Percentiles rank a stretch among this genome's conserved stretches.
Evolutionary conservation across 225 moss, liverwort and hornwort genomes (phyloP).

Genomic region (Straminergon stramineum): DNA sequence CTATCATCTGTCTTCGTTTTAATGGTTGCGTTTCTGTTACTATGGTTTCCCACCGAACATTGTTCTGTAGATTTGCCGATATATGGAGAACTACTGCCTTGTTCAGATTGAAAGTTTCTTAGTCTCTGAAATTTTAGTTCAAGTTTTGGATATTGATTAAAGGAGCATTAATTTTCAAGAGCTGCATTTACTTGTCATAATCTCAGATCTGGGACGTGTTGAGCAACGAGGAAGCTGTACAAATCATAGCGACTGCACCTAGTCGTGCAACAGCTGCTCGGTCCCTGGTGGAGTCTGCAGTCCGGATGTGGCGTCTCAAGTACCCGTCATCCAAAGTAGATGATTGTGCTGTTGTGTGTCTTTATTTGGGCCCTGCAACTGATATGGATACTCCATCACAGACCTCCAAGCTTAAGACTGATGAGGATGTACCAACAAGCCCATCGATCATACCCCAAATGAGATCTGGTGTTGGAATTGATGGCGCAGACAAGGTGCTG

Average conservation of each 20-base stretch:
- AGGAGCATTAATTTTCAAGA: not conserved
- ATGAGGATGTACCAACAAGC: not conserved
- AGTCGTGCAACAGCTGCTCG: constrained; percentile 35
- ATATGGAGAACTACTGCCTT: not conserved
- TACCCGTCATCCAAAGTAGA: constrained; percentile 41
- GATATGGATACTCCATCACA: not conserved
- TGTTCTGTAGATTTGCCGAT: not conserved
- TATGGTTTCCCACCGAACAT: not conserved
- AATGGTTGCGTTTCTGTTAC: not conserved
- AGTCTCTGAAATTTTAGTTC: not conserved
- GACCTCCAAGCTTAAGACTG: not conserved
- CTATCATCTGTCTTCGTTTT: not conserved
- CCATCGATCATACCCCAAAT: not conserved
- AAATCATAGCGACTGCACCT: constrained; percentile 26
- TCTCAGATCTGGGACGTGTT: constrained; percentile 50
- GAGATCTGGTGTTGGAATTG: not conserved
- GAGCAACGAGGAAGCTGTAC: constrained; percentile 46
- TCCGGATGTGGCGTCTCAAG: constrained; percentile 44
- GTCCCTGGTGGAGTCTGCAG: constrained; percentile 35
- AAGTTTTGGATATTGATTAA: not conserved
- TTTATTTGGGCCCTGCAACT: constrained; percentile 6
- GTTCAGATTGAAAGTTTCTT: not conserved
- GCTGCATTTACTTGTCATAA: not conserved
- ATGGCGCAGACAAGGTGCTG: not conserved
- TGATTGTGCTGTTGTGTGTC: constrained; percentile 44